A percentile compares a stretch with the other conserved stretches of the same genome.
phyloP scores from a whole-genome alignment of 306 rosid species.

The Vigna reflexopilosa region DNA sequence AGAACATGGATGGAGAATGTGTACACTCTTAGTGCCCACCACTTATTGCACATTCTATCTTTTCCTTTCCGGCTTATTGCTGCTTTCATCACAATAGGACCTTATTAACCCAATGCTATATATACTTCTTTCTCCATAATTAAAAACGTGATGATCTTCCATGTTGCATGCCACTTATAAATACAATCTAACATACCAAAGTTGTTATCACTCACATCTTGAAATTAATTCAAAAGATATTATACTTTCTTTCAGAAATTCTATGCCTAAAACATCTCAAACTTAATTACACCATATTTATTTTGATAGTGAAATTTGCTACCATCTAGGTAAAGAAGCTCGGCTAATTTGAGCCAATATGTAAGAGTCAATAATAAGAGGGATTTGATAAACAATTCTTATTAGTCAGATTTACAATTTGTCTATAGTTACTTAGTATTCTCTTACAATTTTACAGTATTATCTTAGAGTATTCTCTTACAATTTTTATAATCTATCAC shows the following conservation, averaged over 20 bases:
- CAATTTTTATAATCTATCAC: no score
- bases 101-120: neutral
- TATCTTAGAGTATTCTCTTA: no score
- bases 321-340: no score
- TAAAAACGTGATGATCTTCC: no score
- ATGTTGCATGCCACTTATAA: no score
- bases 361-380: neutral
- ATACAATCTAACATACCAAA: neutral
- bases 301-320: no score
- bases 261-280: no score
- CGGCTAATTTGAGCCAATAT: no score
- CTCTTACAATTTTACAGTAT: no score
- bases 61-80: neutral
- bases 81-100: neutral
- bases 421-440: neutral
- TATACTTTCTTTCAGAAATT: no score
- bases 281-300: no score
- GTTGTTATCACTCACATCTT: neutral
- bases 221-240: neutral
- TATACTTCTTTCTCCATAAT: neutral
- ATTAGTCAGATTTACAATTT: neutral
- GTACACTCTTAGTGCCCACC: neutral
- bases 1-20: neutral
- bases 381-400: neutral
- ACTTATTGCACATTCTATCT: neutral